phyloP scores from a whole-genome alignment of 2,329 filamentous ascomycete genomes.

The Colletotrichum sp. region DNA sequence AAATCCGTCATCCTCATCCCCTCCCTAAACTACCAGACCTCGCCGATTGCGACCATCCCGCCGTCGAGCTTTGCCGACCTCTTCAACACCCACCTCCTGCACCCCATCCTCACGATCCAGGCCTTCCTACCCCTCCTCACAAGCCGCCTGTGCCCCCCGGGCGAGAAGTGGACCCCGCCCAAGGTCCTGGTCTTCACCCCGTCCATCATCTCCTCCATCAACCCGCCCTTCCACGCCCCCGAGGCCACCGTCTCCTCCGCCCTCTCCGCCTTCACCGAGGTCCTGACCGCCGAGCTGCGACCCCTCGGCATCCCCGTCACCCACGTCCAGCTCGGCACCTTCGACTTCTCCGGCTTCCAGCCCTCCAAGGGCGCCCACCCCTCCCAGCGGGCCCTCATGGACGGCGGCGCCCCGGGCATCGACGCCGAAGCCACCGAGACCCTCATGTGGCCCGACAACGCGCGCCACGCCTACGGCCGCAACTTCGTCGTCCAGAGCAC shows the following conservation, averaged over 20 bases:
- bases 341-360: constrained; percentile 78
- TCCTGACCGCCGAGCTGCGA: constrained; percentile 79
- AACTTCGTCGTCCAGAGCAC: constrained; percentile 64
- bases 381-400: constrained; percentile 41
- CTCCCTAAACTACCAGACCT: constrained; percentile 78
- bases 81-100: constrained; percentile 89
- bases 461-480: constrained; percentile 64
- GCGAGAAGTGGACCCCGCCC: constrained; percentile 58
- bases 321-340: constrained; percentile 89
- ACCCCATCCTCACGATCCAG: constrained; percentile 88
- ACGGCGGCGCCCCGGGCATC: constrained; percentile 41
- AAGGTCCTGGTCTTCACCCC: constrained; percentile 81
- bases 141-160: constrained; percentile 59
- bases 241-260: constrained; percentile 88
- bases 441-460: constrained; percentile 67
- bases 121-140: constrained; percentile 84
- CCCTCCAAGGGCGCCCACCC: constrained; percentile 47
- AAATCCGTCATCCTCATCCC: constrained; percentile 85
- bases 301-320: constrained; percentile 80
- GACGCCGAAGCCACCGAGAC: constrained; percentile 56
- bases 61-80: constrained; percentile 87
- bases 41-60: constrained; percentile 84
- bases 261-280: constrained; percentile 83
- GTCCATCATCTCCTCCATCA: constrained; percentile 79
- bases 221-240: constrained; percentile 81